Evolutionary conservation across 352 stramenopile genomes (phyloP), one percentile per base, ranked within the genome.

Genomic region (Thalassiosira sp.): DNA sequence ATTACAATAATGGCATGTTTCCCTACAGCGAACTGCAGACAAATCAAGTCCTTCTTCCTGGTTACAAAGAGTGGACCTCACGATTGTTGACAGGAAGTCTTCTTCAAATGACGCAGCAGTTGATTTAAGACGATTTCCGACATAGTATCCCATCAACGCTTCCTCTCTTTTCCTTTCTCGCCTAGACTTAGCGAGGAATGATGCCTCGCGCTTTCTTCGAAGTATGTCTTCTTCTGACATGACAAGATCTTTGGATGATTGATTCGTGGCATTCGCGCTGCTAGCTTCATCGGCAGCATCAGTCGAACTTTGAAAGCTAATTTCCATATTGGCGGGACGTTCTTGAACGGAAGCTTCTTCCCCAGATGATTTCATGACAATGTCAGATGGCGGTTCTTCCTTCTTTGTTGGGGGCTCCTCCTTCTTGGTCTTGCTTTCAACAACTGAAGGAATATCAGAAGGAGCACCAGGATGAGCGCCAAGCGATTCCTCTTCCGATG

Each of bases 101-200:
- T 91, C 79, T 69, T 92, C 81, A 79, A 94, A 91, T 25, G 86
- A 88, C 31, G 89, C 83, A 45, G 88, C 72, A 40, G 81, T 89
- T 52, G 85, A 84, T 63, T 83, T 79, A 5, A 94, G 59, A 42
- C 85, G 61, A 51, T 84, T 85, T 43, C 62, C 67, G n/a, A 86
- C 58, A 65, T 78, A 76, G 70, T 71, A 75, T 33, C 68, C 79
- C 25, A 86, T 76, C 48, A 86, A 45, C 18, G 72, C 71, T 70
- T 86, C 79, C 46, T 86, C 79, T 51, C 72, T 62, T 43, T 86
- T 86, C 25, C 69, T 86, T 52, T 86, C 72, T 20, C 79, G 67
- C n/a, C 56, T 86, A 1, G 72, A 64, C 56, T 78, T 86, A 2
- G 43, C 40, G 24, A 82, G 61, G 6, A 82, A 70, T 25, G 25